These are phyloP conservation scores for Triticum turgidum DNA, from an alignment of 176 grass and related monocot genomes.

Conservation along the genomic window DNA sequence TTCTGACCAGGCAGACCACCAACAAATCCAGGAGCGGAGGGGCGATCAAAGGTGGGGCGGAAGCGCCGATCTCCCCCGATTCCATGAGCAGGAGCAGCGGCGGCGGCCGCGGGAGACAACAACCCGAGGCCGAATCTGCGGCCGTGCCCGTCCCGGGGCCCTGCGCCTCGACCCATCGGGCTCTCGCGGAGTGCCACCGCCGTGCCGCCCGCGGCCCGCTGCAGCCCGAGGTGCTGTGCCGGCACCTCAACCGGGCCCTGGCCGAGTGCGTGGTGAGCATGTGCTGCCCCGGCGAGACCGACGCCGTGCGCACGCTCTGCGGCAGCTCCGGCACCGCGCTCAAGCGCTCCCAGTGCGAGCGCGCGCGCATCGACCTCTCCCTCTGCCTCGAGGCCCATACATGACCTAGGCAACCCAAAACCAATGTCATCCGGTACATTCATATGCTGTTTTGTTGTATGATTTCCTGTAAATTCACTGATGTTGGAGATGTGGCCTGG, in stretches of 20 bases:
- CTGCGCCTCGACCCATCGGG: constrained; percentile 44
- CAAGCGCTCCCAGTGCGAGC: constrained; percentile 77
- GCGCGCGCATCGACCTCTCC: constrained; percentile 63
- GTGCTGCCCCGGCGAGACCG: constrained; percentile 62
- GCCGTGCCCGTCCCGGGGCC: constrained; percentile 20
- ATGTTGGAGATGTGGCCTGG: background rate
- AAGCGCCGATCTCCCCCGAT: constrained; percentile 1
- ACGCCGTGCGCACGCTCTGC: constrained; percentile 68
- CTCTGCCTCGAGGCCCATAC: constrained; percentile 69
- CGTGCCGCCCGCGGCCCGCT: constrained; percentile 32
- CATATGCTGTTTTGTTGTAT: background rate
- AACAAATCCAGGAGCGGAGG: background rate
- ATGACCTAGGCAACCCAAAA: background rate
- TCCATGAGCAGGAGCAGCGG: constrained; percentile 29
- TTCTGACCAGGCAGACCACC: background rate
- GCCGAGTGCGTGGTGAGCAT: constrained; percentile 69
- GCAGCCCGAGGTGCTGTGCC: constrained; percentile 55
- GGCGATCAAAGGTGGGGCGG: background rate
- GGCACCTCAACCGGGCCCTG: constrained; percentile 76
- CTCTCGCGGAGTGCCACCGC: constrained; percentile 70
- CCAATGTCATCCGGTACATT: background rate
- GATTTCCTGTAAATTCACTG: background rate
- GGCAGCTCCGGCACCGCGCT: constrained; percentile 62
- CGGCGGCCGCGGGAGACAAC: background rate
- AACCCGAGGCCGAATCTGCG: background rate